A percentile compares a stretch with the other conserved stretches of the same genome.
phyloP scores from a whole-genome alignment of 108 stramenopile species.

The Skeletonema menzelii region DNA sequence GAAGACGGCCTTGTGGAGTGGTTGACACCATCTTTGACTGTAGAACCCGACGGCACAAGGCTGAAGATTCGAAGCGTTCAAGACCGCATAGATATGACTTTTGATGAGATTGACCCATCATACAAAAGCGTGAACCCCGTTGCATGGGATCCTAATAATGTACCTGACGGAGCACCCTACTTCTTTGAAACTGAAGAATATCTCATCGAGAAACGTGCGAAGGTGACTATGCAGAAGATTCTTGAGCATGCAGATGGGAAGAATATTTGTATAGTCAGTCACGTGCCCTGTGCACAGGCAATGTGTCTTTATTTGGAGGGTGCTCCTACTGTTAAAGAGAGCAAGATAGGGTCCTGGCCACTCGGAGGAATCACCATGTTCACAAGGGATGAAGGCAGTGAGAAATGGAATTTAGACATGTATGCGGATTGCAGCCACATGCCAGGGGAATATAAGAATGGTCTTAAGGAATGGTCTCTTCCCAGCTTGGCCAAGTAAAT shows the following conservation, averaged over 20 bases:
- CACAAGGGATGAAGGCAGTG: conserved; percentile 31
- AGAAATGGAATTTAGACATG: conserved; percentile 60
- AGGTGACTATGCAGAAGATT: conserved; percentile 47
- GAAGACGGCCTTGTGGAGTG: conserved; percentile 80
- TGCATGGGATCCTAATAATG: conserved; percentile 24
- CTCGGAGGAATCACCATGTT: conserved; percentile 73
- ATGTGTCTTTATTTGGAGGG: conserved; percentile 62
- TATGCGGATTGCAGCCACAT: conserved; percentile 71
- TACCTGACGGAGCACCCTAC: conserved; percentile 38
- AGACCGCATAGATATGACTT: conserved; percentile 43
- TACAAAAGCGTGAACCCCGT: conserved; percentile 61
- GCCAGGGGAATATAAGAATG: conserved; percentile 68
- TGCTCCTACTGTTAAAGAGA: conserved; percentile 26
- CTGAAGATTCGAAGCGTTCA: conserved; percentile 50
- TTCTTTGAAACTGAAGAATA: conserved; percentile 61
- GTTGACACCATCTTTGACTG: conserved; percentile 70
- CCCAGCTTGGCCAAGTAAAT: conserved; percentile 39
- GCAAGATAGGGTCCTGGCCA: conserved; percentile 58
- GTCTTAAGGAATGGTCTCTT: conserved; percentile 63
- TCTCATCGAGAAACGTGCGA: conserved; percentile 53
- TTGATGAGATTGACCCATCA: conserved; percentile 42
- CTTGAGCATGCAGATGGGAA: conserved; percentile 42
- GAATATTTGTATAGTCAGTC: conserved; percentile 66
- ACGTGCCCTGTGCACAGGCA: conserved; percentile 69
- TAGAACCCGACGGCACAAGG: conserved; percentile 52